These are phyloP conservation scores for Suillus discolor DNA, from an alignment of 768 basidiomycete species.

Conservation along the genomic window DNA sequence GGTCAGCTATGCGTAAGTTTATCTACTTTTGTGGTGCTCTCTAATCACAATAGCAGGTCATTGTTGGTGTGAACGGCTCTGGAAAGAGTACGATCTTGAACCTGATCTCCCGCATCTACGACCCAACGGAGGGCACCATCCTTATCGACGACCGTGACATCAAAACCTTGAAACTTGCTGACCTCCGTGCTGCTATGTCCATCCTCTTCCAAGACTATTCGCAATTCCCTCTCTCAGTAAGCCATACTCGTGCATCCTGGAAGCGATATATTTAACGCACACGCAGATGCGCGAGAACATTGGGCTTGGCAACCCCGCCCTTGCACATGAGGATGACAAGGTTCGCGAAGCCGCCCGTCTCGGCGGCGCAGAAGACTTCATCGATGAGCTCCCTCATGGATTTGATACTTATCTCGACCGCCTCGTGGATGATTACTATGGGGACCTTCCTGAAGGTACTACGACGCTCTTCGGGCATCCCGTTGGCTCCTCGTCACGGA, in stretches of 20 bases:
- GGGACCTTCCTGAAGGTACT: slow-evolving; percentile 64
- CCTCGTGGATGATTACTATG: slow-evolving; percentile 67
- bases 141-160: slow-evolving; percentile 67
- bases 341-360: slow-evolving; percentile 59
- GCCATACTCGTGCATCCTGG: slow-evolving; percentile 21
- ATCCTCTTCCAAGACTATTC: slow-evolving; percentile 85
- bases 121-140: slow-evolving; percentile 67
- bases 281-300: slow-evolving; percentile 77
- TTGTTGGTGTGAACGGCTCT: slow-evolving; percentile 78
- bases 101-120: slow-evolving; percentile 57
- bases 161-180: slow-evolving; percentile 55
- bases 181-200: slow-evolving; percentile 65
- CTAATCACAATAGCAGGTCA: slow-evolving; percentile 45
- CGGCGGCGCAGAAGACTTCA: slow-evolving; percentile 40
- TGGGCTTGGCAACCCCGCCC: slow-evolving; percentile 58
- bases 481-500: slow-evolving; percentile 45
- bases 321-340: slow-evolving; percentile 43
- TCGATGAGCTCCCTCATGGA: slow-evolving; percentile 63
- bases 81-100: slow-evolving; percentile 59
- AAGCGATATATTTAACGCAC: neutral
- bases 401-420: slow-evolving; percentile 75
- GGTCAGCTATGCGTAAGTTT: slow-evolving; percentile 74
- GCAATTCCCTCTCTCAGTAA: slow-evolving; percentile 73
- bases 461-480: slow-evolving; percentile 60
- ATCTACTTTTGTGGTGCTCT: neutral